Evolutionary conservation across 352 stramenopile species (phyloP), one percentile per base, ranked within the genome.

Genomic region (Phytophthora cryptogea): DNA sequence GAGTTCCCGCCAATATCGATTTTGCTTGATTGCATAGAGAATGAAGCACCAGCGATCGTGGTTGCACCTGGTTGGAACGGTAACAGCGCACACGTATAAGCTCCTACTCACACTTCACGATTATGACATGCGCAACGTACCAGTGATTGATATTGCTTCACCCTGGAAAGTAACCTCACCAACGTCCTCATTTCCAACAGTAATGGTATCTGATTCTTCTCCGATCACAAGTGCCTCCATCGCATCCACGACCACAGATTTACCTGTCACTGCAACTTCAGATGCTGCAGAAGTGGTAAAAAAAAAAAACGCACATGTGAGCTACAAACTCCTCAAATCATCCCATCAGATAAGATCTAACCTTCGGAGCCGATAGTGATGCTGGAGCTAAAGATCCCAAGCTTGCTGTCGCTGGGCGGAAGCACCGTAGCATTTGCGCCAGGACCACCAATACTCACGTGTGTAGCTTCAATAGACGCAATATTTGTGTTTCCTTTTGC

Each of bases 341-440:
- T 28, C 44, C 6, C 14, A 32, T 49, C 35, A 36, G 7, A 42
- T 26, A 45, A 41, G 11, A 44, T 39, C 49, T 17, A 59, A 78
- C 69, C 66, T 73, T 70, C 54, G 8, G 66, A 60, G 39, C 70
- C 70, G 14, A 78, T 50, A n/a, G 63, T 60, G 26, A 78, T 75
- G 3, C 16, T 72, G 27, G 61, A 48, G 40, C 70, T 78, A 23
- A 70, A 52, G 14, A 78, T 55, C 20, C 70, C 62, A 36, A 78
- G 54, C 2, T 27, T 61, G 13, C 61, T 70, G 16, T 10, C 52
- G 10, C 42, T 42, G 16, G 65, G 53, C 16, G 63, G 53, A 17
- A 51, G 43, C 6, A 59, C 20, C 3, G 60, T 73, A 13, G 57
- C 53, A 40, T 78, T 75, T 3, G 63, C 64, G 31, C 67, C 65